These are phyloP conservation scores for Fusarium tricinctum DNA, from an alignment of 2,329 filamentous ascomycete genomes.

Conservation along the genomic window DNA sequence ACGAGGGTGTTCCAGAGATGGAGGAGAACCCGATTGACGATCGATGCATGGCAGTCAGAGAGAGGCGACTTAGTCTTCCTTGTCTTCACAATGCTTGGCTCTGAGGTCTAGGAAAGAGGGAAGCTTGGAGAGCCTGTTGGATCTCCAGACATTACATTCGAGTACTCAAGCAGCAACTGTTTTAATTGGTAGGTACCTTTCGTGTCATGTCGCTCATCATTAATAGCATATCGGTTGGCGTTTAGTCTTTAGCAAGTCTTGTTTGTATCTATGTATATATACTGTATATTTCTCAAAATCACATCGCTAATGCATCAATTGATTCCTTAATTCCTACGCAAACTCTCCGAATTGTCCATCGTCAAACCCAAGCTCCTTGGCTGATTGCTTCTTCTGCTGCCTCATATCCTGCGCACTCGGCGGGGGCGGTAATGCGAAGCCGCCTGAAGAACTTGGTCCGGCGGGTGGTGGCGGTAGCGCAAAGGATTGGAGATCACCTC, in stretches of 20 bases:
- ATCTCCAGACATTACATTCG: not conserved
- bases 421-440: slow-evolving; percentile 74
- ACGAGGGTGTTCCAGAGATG: slow-evolving; percentile 7
- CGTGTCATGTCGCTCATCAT: slow-evolving; percentile 28
- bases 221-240: slow-evolving; percentile 25
- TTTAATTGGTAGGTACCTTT: not conserved
- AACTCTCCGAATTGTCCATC: slow-evolving; percentile 93
- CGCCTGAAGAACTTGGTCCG: slow-evolving; percentile 55
- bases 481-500: slow-evolving; percentile 67
- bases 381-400: slow-evolving; percentile 68
- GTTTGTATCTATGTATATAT: slow-evolving; percentile 26
- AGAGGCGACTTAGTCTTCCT: slow-evolving; percentile 51
- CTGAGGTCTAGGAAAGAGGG: slow-evolving; percentile 4
- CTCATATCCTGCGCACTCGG: slow-evolving; percentile 74
- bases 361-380: slow-evolving; percentile 82
- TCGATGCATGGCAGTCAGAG: slow-evolving; percentile 12
- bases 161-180: not conserved
- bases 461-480: slow-evolving; percentile 80
- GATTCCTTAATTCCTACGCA: slow-evolving; percentile 57
- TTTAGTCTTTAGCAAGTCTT: slow-evolving; percentile 18
- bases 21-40: slow-evolving; percentile 7
- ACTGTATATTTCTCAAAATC: slow-evolving; percentile 30
- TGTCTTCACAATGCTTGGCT: slow-evolving; percentile 49
- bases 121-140: not conserved
- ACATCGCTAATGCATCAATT: slow-evolving; percentile 41